A percentile compares a stretch with the other conserved stretches of the same genome.
Conservation (phyloP, 441 rosid species). For the Euphorbia corollata region DNA sequence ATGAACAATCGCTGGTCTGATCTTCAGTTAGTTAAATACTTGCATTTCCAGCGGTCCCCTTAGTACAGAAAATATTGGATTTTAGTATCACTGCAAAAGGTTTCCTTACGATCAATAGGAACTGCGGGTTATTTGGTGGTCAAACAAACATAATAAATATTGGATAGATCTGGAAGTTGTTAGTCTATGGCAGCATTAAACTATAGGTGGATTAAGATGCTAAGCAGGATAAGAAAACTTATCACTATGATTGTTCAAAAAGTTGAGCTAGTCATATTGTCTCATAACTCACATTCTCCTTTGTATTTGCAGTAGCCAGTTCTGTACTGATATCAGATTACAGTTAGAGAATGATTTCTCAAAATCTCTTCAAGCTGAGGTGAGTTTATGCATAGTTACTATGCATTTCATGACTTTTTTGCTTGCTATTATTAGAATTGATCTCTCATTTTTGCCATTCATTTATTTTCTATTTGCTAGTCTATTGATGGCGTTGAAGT, state of each 20-base stretch:
- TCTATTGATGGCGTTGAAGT: constrained; percentile 57
- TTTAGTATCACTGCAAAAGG: background rate
- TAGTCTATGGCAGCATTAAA: background rate
- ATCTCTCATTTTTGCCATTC: background rate
- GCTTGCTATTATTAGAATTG: background rate
- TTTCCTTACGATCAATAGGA: background rate
- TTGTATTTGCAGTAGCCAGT: constrained; percentile 68
- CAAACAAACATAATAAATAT: background rate
- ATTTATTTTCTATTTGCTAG: constrained; percentile 28
- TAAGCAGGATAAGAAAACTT: background rate
- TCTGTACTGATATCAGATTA: constrained; percentile 56
- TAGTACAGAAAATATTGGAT: background rate
- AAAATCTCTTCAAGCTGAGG: constrained; percentile 75
- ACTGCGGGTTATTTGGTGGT: background rate
- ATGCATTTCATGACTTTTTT: background rate
- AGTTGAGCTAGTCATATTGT: too few species aligned
- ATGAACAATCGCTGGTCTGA: background rate
- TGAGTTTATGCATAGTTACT: constrained; percentile 6
- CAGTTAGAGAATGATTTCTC: constrained; percentile 80
- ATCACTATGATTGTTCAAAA: background rate
- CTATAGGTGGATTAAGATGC: background rate
- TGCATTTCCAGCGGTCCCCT: background rate
- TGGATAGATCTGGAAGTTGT: background rate
- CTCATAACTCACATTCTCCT: background rate
- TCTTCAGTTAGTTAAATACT: background rate